These are phyloP conservation scores for Euptelea pleiosperma DNA, from an alignment of 164 flowering plant species.

Conservation along the genomic window DNA sequence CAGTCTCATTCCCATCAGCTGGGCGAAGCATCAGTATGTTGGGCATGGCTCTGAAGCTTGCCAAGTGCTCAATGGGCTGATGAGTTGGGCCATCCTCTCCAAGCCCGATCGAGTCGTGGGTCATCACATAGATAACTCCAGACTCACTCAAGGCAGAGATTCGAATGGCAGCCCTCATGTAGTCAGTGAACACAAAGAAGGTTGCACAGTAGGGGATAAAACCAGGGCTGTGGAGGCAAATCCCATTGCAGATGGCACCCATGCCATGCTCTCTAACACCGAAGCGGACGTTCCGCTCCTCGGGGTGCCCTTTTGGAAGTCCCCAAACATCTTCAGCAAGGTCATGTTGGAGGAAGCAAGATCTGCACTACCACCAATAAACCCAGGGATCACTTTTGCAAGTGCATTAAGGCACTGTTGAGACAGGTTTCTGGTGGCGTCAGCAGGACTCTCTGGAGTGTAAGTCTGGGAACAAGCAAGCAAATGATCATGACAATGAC, in stretches of 20 bases:
- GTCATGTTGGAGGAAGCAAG: constrained; percentile 99
- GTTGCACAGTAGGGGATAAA: constrained; percentile 95
- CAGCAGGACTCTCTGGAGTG: constrained; percentile 89
- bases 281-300: constrained; percentile 80
- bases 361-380: constrained; percentile 98
- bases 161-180: constrained; percentile 96
- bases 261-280: constrained; percentile 96
- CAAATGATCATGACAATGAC: constrained; percentile 4
- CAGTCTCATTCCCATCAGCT: constrained; percentile 97
- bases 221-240: constrained; percentile 88
- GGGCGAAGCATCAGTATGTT: constrained; percentile 94
- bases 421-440: constrained; percentile 92
- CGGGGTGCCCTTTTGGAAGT: constrained; percentile 96
- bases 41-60: constrained; percentile 99
- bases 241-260: constrained; percentile 98
- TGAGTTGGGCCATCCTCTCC: constrained; percentile 99
- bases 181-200: constrained; percentile 97
- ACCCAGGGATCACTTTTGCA: constrained; percentile 79
- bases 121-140: constrained; percentile 93
- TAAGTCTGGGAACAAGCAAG: constrained; percentile 54
- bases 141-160: constrained; percentile 82
- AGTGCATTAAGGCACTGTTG: constrained; percentile 82
- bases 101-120: constrained; percentile 96
- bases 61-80: constrained; percentile 96
- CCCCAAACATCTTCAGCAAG: constrained; percentile 77